Evolutionary conservation across 768 basidiomycete genomes (phyloP).

Genomic region (Collybiopsis luxurians): DNA sequence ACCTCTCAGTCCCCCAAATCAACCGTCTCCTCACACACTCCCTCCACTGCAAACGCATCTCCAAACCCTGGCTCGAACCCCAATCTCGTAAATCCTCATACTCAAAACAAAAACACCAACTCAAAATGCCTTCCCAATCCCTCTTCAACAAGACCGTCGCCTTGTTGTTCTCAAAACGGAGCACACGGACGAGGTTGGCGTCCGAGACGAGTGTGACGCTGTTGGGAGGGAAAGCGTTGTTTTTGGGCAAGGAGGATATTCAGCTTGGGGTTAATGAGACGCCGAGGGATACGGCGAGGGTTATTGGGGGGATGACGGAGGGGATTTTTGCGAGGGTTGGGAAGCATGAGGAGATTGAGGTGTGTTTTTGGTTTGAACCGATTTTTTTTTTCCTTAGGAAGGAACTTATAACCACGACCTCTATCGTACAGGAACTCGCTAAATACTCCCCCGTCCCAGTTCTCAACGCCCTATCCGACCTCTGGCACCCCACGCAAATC

Average conservation of each 20-base stretch:
- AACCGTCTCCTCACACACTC: slow-evolving; percentile 62
- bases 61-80: slow-evolving; percentile 68
- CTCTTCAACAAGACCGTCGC: slow-evolving; percentile 84
- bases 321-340: slow-evolving; percentile 97
- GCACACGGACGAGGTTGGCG: slow-evolving; percentile 86
- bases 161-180: slow-evolving; percentile 88
- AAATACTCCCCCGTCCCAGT: slow-evolving; percentile 91
- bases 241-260: slow-evolving; percentile 87
- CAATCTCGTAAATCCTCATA: slow-evolving; percentile 29
- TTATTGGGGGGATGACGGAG: slow-evolving; percentile 93
- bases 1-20: slow-evolving; percentile 78
- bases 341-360: slow-evolving; percentile 90
- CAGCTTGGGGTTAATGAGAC: slow-evolving; percentile 96
- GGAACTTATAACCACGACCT: background rate
- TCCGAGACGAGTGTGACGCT: slow-evolving; percentile 79
- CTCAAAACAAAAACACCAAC: slow-evolving; percentile 21
- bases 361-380: slow-evolving; percentile 27
- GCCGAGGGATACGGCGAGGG: slow-evolving; percentile 77
- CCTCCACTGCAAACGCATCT: slow-evolving; percentile 55
- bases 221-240: slow-evolving; percentile 87
- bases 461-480: slow-evolving; percentile 90
- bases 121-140: slow-evolving; percentile 69
- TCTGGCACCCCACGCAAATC: slow-evolving; percentile 96
- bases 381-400: background rate
- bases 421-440: slow-evolving; percentile 74